A percentile compares a stretch with the other conserved stretches of the same genome.
phyloP scores from a whole-genome alignment of 2,329 filamentous ascomycete species.

The Aspergillus neotritici region DNA sequence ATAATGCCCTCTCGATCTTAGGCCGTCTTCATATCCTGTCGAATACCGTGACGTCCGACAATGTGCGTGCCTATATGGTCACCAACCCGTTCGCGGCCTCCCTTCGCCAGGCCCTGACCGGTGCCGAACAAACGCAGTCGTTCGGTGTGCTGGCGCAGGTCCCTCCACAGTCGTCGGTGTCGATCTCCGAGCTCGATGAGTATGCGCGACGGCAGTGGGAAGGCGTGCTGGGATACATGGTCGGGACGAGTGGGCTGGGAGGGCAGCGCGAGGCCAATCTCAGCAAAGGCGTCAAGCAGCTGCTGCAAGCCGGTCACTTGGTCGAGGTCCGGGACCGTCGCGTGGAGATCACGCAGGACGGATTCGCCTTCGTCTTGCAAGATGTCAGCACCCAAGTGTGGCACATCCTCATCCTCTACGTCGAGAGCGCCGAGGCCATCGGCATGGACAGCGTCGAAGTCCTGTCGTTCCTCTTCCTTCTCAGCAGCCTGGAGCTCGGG shows the following conservation, averaged over 20 bases:
- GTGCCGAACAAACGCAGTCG: constrained; percentile 75
- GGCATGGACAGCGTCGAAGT: constrained; percentile 87
- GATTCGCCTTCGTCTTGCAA: constrained; percentile 90
- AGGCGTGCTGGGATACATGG: constrained; percentile 90
- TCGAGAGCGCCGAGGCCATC: constrained; percentile 71
- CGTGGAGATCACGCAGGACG: constrained; percentile 79
- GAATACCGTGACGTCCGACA: constrained; percentile 55
- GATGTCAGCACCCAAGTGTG: constrained; percentile 96
- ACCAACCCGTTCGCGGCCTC: constrained; percentile 78
- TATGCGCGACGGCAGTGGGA: constrained; percentile 92
- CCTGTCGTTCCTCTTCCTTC: constrained; percentile 90
- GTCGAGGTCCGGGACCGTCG: constrained; percentile 57
- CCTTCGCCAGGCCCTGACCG: constrained; percentile 78
- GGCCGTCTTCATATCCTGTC: constrained; percentile 80
- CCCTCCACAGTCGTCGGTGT: constrained; percentile 57
- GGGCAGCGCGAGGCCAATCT: constrained; percentile 48
- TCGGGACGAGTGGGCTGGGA: constrained; percentile 51
- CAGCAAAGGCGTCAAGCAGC: constrained; percentile 73
- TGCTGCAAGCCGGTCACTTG: constrained; percentile 73
- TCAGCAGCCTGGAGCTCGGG: constrained; percentile 87
- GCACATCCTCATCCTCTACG: constrained; percentile 88
- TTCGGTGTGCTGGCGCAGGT: constrained; percentile 80
- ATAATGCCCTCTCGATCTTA: constrained; percentile 75
- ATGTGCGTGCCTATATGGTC: constrained; percentile 66
- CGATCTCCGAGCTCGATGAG: constrained; percentile 68